Evolutionary conservation across 2,329 filamentous ascomycete genomes (phyloP), one percentile per base, ranked within the genome.

Genomic region (Anthostomella pinea): DNA sequence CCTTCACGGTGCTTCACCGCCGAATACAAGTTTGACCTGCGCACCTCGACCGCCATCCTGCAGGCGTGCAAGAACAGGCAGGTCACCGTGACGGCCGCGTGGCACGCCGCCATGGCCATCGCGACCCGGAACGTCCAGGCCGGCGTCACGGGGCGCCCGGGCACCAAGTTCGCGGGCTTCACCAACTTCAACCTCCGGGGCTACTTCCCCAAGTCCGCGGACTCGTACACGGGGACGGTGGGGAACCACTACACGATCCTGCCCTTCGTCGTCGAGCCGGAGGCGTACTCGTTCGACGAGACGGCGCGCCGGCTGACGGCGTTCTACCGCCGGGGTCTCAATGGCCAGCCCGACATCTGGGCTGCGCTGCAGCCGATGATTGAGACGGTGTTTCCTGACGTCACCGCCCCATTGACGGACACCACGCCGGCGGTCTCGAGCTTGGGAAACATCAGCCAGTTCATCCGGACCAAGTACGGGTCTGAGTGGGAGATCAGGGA

Each of bases 391-490:
- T 10, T 11, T 13, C 31, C 31, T 13, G 20, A 16, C 18, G 11
- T 24, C 11, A 6, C 13, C 21, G 22, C 13, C 13, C 14, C 15
- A 13, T 18, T 27, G 21, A 15, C 14, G 21, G 22, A 33, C 31
- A 34, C 20, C 14, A 34, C 31, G 22, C 31, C 22, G 9, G 31
- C 31, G 7, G 22, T 34, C 3, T 27, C 31, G 31, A 34, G 31
- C 22, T 22, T 34, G 14, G 31, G 31, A 7, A 34, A 27, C 31
- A 8, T 20, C 4, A 16, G 26, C 14, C 21, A 3, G 1, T 24
- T 19, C 14, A 21, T 34, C 14, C 10, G 15, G 9, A 10, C 8
- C 14, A 22, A 17, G 22, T 34, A 34, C 23, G 31, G 31, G 8
- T 0, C 21, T n/a, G 14, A 19, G 16, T 27, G 31, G 31, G 31